Evolutionary conservation across 768 basidiomycete genomes (phyloP).

Genomic region (Mycena maculata): DNA sequence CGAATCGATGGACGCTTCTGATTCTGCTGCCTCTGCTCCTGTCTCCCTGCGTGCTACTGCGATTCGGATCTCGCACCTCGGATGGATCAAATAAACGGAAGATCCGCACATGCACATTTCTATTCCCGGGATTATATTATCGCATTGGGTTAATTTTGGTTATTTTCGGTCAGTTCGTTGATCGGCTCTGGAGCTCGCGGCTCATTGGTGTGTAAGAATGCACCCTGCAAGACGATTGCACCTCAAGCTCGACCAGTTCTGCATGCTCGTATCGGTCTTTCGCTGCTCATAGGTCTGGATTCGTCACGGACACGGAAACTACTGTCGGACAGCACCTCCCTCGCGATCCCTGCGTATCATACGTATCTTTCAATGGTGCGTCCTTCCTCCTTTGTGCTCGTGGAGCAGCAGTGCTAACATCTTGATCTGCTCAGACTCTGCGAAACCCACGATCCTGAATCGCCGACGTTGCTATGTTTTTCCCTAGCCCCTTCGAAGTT

Average conservation of each 20-base stretch:
- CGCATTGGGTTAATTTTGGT: conserved; percentile 25
- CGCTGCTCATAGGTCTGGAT: background rate
- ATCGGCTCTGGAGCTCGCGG: background rate
- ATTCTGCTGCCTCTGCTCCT: conserved; percentile 12
- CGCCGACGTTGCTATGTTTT: too few species aligned
- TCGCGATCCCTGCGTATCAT: conserved; percentile 11
- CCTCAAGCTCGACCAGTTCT: background rate
- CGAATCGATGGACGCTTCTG: conserved; percentile 18
- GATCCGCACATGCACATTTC: conserved; percentile 28
- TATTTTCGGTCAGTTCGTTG: conserved; percentile 9
- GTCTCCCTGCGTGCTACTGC: conserved; percentile 5
- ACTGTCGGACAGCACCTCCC: conserved; percentile 1
- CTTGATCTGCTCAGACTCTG: background rate
- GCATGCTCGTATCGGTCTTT: conserved; percentile 8
- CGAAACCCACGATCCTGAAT: conserved; percentile 5
- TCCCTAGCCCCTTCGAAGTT: too few species aligned
- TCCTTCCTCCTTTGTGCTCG: background rate
- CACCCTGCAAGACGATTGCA: conserved; percentile 10
- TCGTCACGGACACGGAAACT: background rate
- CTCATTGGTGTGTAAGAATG: conserved; percentile 1
- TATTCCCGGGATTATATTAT: conserved; percentile 32
- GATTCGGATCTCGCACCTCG: conserved; percentile 11
- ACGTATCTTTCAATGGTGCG: conserved; percentile 7
- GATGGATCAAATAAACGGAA: conserved; percentile 25
- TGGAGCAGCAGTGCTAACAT: background rate